A percentile compares a stretch with the other conserved stretches of the same genome.
Conservation (phyloP, 2,329 filamentous ascomycete genomes). For the Trichoderma breve region DNA sequence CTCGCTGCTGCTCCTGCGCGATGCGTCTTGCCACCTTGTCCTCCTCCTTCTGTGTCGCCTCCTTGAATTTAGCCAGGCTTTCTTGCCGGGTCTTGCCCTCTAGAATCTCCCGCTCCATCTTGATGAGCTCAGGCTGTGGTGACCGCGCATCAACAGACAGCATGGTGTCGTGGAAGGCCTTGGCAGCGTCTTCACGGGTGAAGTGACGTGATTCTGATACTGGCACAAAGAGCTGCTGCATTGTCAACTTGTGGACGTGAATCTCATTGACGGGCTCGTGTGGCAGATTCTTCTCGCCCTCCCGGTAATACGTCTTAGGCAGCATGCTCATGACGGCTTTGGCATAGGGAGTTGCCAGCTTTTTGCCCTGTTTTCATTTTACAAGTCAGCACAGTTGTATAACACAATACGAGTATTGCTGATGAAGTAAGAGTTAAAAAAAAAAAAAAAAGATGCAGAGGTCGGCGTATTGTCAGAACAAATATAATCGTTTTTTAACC, state of each 20-base stretch:
- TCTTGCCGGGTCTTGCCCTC: constrained; percentile 38
- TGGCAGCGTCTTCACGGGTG: constrained; percentile 63
- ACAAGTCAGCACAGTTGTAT: constrained; percentile 26
- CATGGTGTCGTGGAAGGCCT: constrained; percentile 60
- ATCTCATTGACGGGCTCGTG: constrained; percentile 65
- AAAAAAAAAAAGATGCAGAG: neutral
- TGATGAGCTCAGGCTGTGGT: constrained; percentile 60
- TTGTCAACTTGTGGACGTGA: constrained; percentile 59
- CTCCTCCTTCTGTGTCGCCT: constrained; percentile 44
- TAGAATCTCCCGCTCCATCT: constrained; percentile 50
- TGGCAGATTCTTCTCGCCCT: constrained; percentile 44
- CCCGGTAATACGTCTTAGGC: constrained; percentile 62
- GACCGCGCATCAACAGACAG: constrained; percentile 60
- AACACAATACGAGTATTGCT: neutral
- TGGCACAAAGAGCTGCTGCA: constrained; percentile 64
- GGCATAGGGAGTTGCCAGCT: constrained; percentile 72
- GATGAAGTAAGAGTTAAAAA: neutral
- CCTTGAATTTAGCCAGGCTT: constrained; percentile 41
- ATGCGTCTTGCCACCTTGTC: constrained; percentile 38
- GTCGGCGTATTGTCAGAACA: constrained; percentile 26
- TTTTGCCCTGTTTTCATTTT: constrained; percentile 62
- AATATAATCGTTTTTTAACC: constrained; percentile 67
- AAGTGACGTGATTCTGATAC: constrained; percentile 62
- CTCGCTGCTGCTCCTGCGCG: constrained; percentile 33
- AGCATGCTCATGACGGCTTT: constrained; percentile 77